Evolutionary conservation across 2,329 filamentous ascomycete species (phyloP).

Genomic region (Claviceps paspali): DNA sequence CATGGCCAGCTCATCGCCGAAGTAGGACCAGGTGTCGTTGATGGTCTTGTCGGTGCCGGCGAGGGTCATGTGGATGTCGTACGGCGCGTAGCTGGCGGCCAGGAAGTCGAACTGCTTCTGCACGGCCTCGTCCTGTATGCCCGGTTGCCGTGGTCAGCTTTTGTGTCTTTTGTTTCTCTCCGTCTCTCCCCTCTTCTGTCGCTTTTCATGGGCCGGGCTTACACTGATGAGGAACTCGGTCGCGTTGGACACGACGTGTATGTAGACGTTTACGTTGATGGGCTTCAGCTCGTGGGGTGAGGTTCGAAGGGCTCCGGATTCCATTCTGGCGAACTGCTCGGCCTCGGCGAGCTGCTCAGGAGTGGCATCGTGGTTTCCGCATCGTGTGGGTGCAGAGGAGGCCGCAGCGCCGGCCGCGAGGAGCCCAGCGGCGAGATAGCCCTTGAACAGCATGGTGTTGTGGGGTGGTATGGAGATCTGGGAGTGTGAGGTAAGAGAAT

Average conservation of each 20-base stretch:
- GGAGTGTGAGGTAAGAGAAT: too few relatives aligned
- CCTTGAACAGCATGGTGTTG: neutral
- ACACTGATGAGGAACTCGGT: neutral
- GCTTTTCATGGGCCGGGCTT: too few relatives aligned
- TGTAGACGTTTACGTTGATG: neutral
- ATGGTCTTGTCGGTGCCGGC: neutral
- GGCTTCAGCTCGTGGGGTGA: too few relatives aligned
- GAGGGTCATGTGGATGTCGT: neutral
- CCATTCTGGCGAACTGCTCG: neutral
- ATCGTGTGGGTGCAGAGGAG: too few relatives aligned
- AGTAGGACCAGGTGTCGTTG: neutral
- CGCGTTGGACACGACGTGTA: neutral
- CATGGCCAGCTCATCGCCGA: neutral
- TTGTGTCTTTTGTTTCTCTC: neutral
- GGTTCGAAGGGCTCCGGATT: neutral
- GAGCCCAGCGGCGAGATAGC: neutral
- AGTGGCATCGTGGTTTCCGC: too few relatives aligned
- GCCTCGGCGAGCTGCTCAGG: neutral
- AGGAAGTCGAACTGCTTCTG: neutral
- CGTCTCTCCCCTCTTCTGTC: too few relatives aligned
- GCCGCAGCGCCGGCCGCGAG: neutral
- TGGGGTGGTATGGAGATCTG: too few relatives aligned
- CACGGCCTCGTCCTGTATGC: neutral
- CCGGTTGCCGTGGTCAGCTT: neutral
- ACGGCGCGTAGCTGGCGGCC: neutral